Percentiles rank a stretch among this genome's conserved stretches.
Conservation (phyloP, 345 rosid genomes). For the Barbarea vulgaris region DNA sequence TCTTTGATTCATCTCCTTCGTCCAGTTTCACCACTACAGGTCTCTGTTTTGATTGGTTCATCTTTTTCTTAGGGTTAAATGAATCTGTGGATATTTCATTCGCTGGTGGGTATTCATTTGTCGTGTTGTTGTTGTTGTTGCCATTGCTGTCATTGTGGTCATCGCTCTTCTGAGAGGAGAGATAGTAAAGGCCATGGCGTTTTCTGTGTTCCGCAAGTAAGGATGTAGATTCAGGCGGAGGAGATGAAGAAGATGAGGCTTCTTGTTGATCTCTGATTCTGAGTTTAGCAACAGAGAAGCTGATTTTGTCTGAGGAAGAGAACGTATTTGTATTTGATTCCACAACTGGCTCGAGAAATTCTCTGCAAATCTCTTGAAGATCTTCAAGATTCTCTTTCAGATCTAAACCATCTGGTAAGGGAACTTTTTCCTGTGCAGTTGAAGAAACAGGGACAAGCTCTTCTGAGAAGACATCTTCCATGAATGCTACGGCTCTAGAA, state of each 20-base stretch:
- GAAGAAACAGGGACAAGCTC: conserved; percentile 77
- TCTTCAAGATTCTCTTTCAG: conserved; percentile 74
- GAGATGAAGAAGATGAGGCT: conserved; percentile 40
- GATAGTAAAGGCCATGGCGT: conserved; percentile 83
- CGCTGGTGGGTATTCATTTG: conserved; percentile 80
- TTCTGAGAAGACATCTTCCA: conserved; percentile 66
- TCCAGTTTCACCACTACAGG: conserved; percentile 94
- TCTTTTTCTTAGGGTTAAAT: conserved; percentile 56
- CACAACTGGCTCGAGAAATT: conserved; percentile 45
- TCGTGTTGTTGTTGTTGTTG: conserved; percentile 11
- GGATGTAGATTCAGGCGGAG: conserved; percentile 61
- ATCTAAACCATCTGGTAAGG: conserved; percentile 63
- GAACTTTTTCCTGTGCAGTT: conserved; percentile 69
- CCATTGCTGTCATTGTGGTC: conserved; percentile 24
- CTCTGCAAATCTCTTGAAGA: conserved; percentile 63
- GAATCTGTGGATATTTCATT: conserved; percentile 71
- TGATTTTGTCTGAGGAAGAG: conserved; percentile 50
- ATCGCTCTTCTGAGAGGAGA: conserved; percentile 60
- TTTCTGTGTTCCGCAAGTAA: conserved; percentile 86
- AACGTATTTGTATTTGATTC: conserved; percentile 50
- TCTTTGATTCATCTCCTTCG: conserved; percentile 50
- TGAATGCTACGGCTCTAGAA: conserved; percentile 47
- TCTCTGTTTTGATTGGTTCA: conserved; percentile 67
- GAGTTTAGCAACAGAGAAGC: conserved; percentile 43
- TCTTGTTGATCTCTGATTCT: conserved; percentile 60